A percentile compares a stretch with the other conserved stretches of the same genome.
phyloP scores from a whole-genome alignment of 495 filamentous ascomycete genomes.

The Aspergillus olivimuriae region DNA sequence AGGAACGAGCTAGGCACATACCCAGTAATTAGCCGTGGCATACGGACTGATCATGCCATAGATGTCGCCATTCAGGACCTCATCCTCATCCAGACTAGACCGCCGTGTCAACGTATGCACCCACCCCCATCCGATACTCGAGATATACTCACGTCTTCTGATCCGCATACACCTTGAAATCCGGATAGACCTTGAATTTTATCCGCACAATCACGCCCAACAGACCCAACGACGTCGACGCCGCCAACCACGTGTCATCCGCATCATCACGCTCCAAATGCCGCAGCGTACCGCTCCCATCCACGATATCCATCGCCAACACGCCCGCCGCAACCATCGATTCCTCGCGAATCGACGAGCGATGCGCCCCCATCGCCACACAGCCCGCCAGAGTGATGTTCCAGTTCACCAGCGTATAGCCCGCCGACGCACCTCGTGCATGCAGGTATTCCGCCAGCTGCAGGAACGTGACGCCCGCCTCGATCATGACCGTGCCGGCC shows the following conservation, averaged over 20 bases:
- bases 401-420: slow-evolving; percentile 13
- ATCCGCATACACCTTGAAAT: slow-evolving; percentile 12
- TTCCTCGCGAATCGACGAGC: slow-evolving; percentile 9
- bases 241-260: slow-evolving; percentile 10
- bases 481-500: slow-evolving; percentile 10
- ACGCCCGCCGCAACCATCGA: slow-evolving; percentile 12
- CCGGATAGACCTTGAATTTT: slow-evolving; percentile 10
- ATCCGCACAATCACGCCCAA: slow-evolving; percentile 10
- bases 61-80: slow-evolving; percentile 11
- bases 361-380: slow-evolving; percentile 12
- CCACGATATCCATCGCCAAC: slow-evolving; percentile 8
- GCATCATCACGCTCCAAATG: slow-evolving; percentile 9
- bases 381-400: slow-evolving; percentile 11
- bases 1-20: background rate
- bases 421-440: slow-evolving; percentile 5
- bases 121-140: background rate
- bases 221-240: slow-evolving; percentile 11
- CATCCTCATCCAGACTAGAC: slow-evolving; percentile 3
- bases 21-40: slow-evolving; percentile 12
- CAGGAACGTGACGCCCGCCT: slow-evolving; percentile 11
- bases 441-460: slow-evolving; percentile 11
- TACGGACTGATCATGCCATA: slow-evolving; percentile 10
- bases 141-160: slow-evolving; percentile 12
- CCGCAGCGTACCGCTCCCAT: slow-evolving; percentile 5
- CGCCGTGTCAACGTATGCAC: background rate